Conservation (phyloP, 805 yeast species). For the Sugiyamaella floridensis region DNA sequence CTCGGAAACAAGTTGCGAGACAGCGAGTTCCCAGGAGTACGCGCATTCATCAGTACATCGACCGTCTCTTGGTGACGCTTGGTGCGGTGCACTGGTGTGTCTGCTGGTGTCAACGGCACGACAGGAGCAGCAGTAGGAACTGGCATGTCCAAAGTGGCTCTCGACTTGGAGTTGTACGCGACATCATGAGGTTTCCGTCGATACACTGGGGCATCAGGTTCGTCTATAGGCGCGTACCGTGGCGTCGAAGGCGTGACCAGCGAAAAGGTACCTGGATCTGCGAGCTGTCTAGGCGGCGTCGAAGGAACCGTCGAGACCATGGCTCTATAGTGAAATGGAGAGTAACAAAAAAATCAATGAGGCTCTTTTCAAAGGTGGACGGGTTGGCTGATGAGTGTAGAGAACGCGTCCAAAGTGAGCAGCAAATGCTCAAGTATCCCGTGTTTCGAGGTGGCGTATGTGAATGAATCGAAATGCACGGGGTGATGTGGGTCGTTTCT, state of each 20-base stretch:
- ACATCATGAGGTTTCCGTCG: constrained; percentile 4
- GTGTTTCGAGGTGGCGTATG: neutral
- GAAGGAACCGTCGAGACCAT: constrained; percentile 8
- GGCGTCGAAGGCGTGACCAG: constrained; percentile 21
- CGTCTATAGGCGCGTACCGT: constrained; percentile 22
- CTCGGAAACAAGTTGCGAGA: constrained; percentile 22
- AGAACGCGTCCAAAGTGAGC: neutral
- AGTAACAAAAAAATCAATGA: neutral
- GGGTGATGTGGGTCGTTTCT: neutral
- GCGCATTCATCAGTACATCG: constrained; percentile 1
- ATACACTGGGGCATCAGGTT: constrained; percentile 14
- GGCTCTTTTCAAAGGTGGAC: too few species aligned
- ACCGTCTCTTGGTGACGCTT: constrained; percentile 5
- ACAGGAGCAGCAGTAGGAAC: neutral
- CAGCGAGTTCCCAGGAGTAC: constrained; percentile 4
- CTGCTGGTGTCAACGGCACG: constrained; percentile 21
- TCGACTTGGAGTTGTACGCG: neutral
- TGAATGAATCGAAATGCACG: neutral
- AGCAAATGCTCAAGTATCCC: neutral
- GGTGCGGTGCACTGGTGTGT: constrained; percentile 21
- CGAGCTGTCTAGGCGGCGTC: constrained; percentile 14
- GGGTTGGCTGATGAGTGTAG: too few species aligned
- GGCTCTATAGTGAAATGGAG: neutral
- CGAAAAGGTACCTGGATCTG: constrained; percentile 2
- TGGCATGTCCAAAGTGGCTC: neutral